A percentile compares a stretch with the other conserved stretches of the same genome.
phyloP scores from a whole-genome alignment of 208 protist genomes.

The Leishmania guyanensis region DNA sequence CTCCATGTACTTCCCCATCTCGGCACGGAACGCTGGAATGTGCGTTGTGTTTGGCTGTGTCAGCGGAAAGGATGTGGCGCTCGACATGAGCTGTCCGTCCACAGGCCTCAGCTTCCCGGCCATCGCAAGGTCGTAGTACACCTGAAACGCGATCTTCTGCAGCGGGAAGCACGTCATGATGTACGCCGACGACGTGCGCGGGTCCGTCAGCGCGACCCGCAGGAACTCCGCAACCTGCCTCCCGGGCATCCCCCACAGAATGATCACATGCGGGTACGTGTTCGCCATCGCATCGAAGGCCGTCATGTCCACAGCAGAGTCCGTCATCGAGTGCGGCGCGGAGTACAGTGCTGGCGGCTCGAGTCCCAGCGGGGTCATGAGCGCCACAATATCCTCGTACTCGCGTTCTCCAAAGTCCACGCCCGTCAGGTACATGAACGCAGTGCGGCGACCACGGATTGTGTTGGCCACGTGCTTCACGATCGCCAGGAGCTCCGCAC shows the following conservation, averaged over 20 bases:
- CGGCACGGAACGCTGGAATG: no score
- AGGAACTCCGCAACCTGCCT: no score
- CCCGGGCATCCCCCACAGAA: constrained; percentile 40
- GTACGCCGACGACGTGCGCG: no score
- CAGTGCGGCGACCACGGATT: constrained; percentile 27
- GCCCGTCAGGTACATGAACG: constrained; percentile 59
- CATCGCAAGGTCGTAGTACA: no score
- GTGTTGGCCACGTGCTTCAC: constrained; percentile 37
- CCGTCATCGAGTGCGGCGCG: constrained; percentile 7
- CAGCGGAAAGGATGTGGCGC: no score
- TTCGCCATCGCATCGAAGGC: constrained; percentile 46
- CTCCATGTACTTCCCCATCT: no score
- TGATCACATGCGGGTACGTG: constrained; percentile 44
- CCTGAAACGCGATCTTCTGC: no score
- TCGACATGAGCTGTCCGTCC: no score
- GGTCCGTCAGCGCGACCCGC: no score
- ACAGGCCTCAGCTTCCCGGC: no score
- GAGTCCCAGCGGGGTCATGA: constrained; percentile 7
- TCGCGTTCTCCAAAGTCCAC: constrained; percentile 39
- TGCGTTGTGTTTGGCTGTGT: no score
- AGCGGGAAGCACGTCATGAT: no score
- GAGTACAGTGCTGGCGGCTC: constrained; percentile 30
- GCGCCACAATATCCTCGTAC: constrained; percentile 16
- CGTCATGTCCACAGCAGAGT: constrained; percentile 17
- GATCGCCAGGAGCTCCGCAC: constrained; percentile 35